Conservation (phyloP, 2,329 filamentous ascomycete genomes). For the Apiospora kogelbergensis region DNA sequence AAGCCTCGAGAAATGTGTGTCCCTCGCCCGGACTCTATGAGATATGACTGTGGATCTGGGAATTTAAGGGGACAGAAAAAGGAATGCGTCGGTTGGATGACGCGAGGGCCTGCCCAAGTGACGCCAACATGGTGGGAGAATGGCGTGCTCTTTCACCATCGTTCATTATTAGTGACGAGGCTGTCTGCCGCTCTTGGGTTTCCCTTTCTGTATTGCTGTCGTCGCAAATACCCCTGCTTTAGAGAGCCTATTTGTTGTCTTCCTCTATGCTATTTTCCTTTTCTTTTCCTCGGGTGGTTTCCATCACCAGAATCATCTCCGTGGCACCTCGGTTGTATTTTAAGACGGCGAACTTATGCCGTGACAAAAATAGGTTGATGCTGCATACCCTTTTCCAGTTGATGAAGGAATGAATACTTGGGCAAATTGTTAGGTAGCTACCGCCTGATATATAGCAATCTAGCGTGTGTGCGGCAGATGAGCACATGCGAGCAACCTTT, state of each 20-base stretch:
- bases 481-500: not conserved
- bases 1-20: not conserved
- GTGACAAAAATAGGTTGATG: not conserved
- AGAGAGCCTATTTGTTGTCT: not conserved
- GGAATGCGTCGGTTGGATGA: not conserved
- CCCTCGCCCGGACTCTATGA: not conserved
- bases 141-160: slow-evolving; percentile 15
- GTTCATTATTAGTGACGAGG: not conserved
- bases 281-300: not conserved
- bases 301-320: not conserved
- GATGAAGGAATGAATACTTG: not conserved
- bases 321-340: not conserved
- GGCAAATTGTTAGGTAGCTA: not conserved
- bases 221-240: slow-evolving; percentile 14
- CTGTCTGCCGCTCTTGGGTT: not conserved
- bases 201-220: slow-evolving; percentile 11
- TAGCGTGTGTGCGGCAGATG: not conserved
- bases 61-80: not conserved
- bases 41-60: not conserved
- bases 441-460: not conserved
- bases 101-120: slow-evolving; percentile 2
- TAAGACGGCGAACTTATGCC: not conserved
- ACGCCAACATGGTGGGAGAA: slow-evolving; percentile 11
- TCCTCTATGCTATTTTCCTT: not conserved
- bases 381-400: not conserved